Conservation (phyloP, 768 basidiomycete species). For the Cystofilobasidium ferigula region DNA sequence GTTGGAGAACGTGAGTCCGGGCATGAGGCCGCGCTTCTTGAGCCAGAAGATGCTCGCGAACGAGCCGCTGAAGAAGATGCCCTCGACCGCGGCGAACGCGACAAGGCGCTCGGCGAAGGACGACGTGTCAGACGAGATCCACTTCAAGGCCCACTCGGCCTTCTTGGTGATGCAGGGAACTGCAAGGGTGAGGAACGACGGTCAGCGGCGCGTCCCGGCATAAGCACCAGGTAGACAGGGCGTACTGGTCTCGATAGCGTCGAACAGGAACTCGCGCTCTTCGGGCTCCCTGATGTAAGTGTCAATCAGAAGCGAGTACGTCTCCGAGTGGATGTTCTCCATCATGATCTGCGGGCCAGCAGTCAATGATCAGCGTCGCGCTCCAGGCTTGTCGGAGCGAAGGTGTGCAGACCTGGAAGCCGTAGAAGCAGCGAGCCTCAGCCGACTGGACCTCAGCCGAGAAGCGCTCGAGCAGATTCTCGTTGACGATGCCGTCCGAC, state of each 20-base stretch:
- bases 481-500: conserved; percentile 61
- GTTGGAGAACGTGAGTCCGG: conserved; percentile 88
- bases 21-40: conserved; percentile 94
- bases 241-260: conserved; percentile 88
- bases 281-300: conserved; percentile 73
- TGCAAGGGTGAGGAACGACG: too few relatives aligned
- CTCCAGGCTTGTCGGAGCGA: too few relatives aligned
- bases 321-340: conserved; percentile 95
- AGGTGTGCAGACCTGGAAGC: too few relatives aligned
- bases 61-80: conserved; percentile 83
- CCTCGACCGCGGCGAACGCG: conserved; percentile 90
- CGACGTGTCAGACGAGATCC: conserved; percentile 77
- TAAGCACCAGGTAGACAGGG: background rate
- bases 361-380: too few relatives aligned
- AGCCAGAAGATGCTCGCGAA: conserved; percentile 94
- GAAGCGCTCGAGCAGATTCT: conserved; percentile 88
- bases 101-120: conserved; percentile 80
- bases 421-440: conserved; percentile 92
- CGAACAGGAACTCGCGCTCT: conserved; percentile 70
- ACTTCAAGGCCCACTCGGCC: conserved; percentile 85
- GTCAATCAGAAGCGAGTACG: conserved; percentile 90
- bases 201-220: too few relatives aligned
- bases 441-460: conserved; percentile 82
- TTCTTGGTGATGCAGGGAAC: conserved; percentile 82
- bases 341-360: conserved; percentile 99